Conservation (phyloP, 768 basidiomycete species). For the Chalciporus sphaerocephalus region DNA sequence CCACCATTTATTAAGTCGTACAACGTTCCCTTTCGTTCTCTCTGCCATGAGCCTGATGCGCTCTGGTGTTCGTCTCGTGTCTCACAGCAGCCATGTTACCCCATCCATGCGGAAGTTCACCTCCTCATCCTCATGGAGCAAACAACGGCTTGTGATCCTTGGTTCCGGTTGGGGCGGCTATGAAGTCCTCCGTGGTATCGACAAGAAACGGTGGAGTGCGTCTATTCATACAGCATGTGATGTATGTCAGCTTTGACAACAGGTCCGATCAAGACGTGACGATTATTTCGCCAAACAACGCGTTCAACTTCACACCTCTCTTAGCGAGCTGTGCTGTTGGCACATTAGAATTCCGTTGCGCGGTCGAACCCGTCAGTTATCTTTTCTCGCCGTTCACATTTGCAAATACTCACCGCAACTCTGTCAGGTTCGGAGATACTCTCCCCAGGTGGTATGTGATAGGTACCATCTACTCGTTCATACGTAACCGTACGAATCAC, state of each 20-base stretch:
- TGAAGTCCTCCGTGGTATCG: conserved; percentile 57
- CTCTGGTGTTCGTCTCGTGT: conserved; percentile 5
- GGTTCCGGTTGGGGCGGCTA: conserved; percentile 82
- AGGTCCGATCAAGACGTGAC: conserved; percentile 48
- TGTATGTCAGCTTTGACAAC: conserved; percentile 2
- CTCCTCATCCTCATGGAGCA: conserved; percentile 31
- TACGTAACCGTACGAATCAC: neutral
- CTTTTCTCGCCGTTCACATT: neutral
- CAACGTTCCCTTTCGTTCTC: neutral
- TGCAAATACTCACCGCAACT: conserved; percentile 2
- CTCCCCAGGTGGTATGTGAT: conserved; percentile 49
- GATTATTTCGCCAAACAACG: conserved; percentile 55
- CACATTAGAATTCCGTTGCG: conserved; percentile 77
- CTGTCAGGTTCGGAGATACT: conserved; percentile 49
- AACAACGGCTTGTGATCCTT: conserved; percentile 56
- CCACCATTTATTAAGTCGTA: neutral
- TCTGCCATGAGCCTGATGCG: conserved; percentile 16
- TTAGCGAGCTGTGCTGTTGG: conserved; percentile 66
- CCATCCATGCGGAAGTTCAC: conserved; percentile 34
- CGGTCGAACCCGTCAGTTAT: conserved; percentile 67
- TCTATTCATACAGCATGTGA: conserved; percentile 2
- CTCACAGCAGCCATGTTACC: neutral
- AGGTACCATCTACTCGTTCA: neutral
- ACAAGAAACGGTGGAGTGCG: conserved; percentile 70
- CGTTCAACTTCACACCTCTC: conserved; percentile 43